Evolutionary conservation across 768 basidiomycete genomes (phyloP), one percentile per base, ranked within the genome.

Genomic region (Coprinopsis strossmayeri): DNA sequence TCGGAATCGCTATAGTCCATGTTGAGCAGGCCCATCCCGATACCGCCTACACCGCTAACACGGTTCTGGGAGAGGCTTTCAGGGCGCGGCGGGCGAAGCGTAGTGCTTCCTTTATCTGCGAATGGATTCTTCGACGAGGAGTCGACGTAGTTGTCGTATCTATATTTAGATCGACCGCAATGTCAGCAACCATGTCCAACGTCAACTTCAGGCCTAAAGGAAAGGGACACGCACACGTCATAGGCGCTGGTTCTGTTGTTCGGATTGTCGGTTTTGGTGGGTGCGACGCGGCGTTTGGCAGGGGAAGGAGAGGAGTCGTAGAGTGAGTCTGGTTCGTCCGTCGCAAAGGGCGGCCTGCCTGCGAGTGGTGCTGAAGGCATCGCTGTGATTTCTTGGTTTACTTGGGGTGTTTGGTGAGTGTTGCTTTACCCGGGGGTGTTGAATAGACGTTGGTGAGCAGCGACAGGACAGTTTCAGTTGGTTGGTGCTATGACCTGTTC

Each of bases 81-180:
- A 12, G 39, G 37, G 44, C n/a, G 49, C 46, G 23, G 49, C 38
- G 41, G 50, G 55, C 21, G 53, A 44, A 20, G 34, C n/a, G n/a
- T n/a, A n/a, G n/a, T n/a, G n/a, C n/a, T n/a, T n/a, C n/a, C n/a
- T n/a, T n/a, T n/a, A n/a, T n/a, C n/a, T 9, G 7, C 15, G 43
- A 45, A 45, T 45, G 43, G 43, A 27, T 45, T 27, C 38, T 54
- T 50, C 10, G 25, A 27, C 3, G 43, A 45, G 28, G 43, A 15
- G 52, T 58, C 60, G 50, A 81, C 59, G 62, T 82, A 83, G 59
- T 72, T 75, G 66, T 84, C 77, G 54, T 88, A 87, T 55, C 84
- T n/a, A n/a, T n/a, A n/a, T n/a, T n/a, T n/a, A n/a, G n/a, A n/a
- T n/a, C n/a, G n/a, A n/a, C n/a, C n/a, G n/a, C n/a, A n/a, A n/a